A percentile compares a stretch with the other conserved stretches of the same genome.
Evolutionary conservation across 2,329 filamentous ascomycete genomes (phyloP).

Genomic region (Alternaria metachromatica): DNA sequence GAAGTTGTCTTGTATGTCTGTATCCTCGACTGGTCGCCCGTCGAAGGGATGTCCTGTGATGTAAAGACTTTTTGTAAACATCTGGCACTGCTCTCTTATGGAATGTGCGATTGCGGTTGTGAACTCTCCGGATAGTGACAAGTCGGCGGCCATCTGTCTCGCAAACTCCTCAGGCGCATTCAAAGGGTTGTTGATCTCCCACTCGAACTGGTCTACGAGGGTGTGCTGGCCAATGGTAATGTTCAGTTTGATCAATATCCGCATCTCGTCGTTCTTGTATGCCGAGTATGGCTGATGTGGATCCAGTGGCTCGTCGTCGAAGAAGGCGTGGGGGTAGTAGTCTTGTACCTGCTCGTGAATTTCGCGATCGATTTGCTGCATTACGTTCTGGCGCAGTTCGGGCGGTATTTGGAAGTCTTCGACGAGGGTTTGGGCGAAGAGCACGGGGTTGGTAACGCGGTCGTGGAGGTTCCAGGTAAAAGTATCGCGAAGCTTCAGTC

Average conservation of each 20-base stretch:
- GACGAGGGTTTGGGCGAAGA: constrained; percentile 87
- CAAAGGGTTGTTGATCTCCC: constrained; percentile 94
- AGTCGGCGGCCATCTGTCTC: constrained; percentile 82
- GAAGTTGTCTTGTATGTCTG: constrained; percentile 85
- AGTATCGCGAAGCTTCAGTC: constrained; percentile 92
- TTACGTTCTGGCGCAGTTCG: constrained; percentile 63
- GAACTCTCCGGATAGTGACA: constrained; percentile 93
- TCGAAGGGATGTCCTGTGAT: constrained; percentile 95
- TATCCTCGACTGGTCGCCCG: constrained; percentile 88
- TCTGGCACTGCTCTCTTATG: constrained; percentile 92
- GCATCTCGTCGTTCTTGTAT: constrained; percentile 99
- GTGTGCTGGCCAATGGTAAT: constrained; percentile 97
- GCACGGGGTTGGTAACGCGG: constrained; percentile 75
- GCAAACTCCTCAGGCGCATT: constrained; percentile 98
- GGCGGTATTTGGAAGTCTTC: constrained; percentile 83
- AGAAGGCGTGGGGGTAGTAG: constrained; percentile 89
- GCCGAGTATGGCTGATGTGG: constrained; percentile 88
- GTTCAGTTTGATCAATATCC: constrained; percentile 92
- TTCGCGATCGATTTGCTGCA: constrained; percentile 73
- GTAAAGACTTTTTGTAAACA: constrained; percentile 93
- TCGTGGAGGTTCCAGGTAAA: constrained; percentile 99
- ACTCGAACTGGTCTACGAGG: constrained; percentile 96
- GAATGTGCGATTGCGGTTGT: constrained; percentile 97
- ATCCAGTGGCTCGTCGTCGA: constrained; percentile 89
- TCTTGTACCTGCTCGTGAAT: constrained; percentile 91